Base-by-base conservation (phyloP, 495 filamentous ascomycete species). In the Aspergillus ellipticus region DNA sequence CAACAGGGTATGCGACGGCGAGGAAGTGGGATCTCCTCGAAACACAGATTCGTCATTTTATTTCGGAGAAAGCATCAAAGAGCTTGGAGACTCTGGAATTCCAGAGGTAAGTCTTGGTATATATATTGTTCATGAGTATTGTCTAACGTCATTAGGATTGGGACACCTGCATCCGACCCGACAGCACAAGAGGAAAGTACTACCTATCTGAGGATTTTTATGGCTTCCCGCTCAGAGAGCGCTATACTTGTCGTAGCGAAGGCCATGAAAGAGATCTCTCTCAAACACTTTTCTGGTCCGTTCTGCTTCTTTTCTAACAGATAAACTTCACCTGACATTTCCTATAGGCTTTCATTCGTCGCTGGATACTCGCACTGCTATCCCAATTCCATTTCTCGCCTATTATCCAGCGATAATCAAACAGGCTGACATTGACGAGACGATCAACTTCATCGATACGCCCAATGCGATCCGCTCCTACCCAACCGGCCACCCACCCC, bases 1-100 rank as follows among this genome's bases (percentile, higher is more conserved):
- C 68, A 28, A 71, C 69, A 4, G 72, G 79, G 3, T 72, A 77
- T 54, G 76, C 61, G 0, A 70, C 73, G 0, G 56, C 51, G 2
- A 45, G 69, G 21, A 81, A 80, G 57, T 76, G 70, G 58, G 68
- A 77, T 51, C 62, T 66, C 43, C 50, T 70, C 5, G 76, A 81
- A 53, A 66, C 55, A 31, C 78, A 81, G 49, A 46, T 68, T 16
- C 63, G 60, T 13, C 54, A 65, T 55, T 62, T 63, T 15, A 22
- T 70, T 2, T 42, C 58, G 4, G 42, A 56, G 8, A 51, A 59
- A 10, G 55, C 42, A 1, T 21, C 59, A 11, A 42, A 60, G n/a
- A 22, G 53, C 6, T 37, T 70, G 3, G 66, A 71, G 21, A 69
- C 64, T 1, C 55, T 71, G 5, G 65, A 69, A 20, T 72, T 69